phyloP scores from a whole-genome alignment of 805 yeast genomes.

The Priceomyces carsonii region DNA sequence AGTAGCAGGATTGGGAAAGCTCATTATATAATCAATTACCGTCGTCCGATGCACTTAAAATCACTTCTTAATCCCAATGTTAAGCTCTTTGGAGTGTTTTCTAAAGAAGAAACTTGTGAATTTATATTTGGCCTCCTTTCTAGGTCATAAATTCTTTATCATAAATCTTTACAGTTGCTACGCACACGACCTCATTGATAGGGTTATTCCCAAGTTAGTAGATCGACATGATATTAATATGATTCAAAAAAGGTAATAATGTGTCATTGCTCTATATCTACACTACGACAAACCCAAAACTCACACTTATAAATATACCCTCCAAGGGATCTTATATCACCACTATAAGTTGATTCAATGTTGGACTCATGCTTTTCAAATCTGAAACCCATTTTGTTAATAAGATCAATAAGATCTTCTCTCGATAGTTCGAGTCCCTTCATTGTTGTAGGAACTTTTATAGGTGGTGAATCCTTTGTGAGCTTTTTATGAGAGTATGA shows the following conservation, averaged over 20 bases:
- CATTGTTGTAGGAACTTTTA: conserved; percentile 32
- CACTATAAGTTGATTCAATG: conserved; percentile 53
- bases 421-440: conserved; percentile 61
- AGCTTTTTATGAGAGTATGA: conserved; percentile 15
- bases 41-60: too few species aligned
- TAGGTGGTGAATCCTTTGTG: conserved; percentile 20
- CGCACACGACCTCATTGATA: conserved; percentile 2
- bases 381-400: conserved; percentile 51
- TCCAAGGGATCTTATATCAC: conserved; percentile 52
- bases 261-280: too few species aligned
- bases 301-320: conserved; percentile 62
- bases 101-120: too few species aligned
- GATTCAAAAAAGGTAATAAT: too few species aligned
- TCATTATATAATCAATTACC: conserved; percentile 15
- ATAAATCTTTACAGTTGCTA: not conserved
- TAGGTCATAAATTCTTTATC: not conserved
- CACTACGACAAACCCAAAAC: conserved; percentile 61
- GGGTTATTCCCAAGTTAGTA: too few species aligned
- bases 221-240: too few species aligned
- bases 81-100: too few species aligned
- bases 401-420: conserved; percentile 52
- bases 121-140: conserved; percentile 6
- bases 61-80: too few species aligned
- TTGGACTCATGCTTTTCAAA: conserved; percentile 45
- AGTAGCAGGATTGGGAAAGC: conserved; percentile 47